Evolutionary conservation across 1,284 basidiomycete species (phyloP).

Genomic region (Leccinum fuscescens): DNA sequence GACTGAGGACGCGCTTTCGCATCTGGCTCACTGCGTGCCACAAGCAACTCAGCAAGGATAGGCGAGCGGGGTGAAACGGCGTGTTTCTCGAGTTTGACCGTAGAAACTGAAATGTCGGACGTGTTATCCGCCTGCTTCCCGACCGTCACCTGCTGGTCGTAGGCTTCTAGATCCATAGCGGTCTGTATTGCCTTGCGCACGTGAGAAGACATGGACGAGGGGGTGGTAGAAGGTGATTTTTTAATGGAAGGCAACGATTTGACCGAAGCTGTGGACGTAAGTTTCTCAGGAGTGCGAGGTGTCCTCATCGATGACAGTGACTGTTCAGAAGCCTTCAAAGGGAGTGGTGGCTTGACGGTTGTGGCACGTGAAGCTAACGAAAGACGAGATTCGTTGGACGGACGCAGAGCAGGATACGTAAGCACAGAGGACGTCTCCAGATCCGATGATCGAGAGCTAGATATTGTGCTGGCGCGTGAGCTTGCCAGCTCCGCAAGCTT

Average conservation of each 20-base stretch:
- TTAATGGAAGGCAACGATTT: conserved; percentile 23
- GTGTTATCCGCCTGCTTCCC: conserved; percentile 11
- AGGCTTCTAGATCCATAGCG: conserved; percentile 46
- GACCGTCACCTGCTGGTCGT: conserved; percentile 18
- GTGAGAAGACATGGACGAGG: conserved; percentile 53
- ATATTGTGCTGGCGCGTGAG: conserved; percentile 49
- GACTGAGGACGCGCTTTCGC: conserved; percentile 47
- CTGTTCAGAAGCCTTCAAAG: conserved; percentile 22
- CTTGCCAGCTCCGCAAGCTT: conserved; percentile 64
- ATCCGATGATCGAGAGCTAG: conserved; percentile 41
- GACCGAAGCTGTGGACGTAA: conserved; percentile 17
- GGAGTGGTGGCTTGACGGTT: conserved; percentile 9
- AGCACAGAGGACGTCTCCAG: conserved; percentile 53
- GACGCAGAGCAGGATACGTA: conserved; percentile 66
- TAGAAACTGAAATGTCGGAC: conserved; percentile 27
- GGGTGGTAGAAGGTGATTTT: conserved; percentile 29
- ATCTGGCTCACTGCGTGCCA: conserved; percentile 16
- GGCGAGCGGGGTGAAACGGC: conserved; percentile 2
- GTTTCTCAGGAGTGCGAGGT: conserved; percentile 18
- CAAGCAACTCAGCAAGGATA: conserved; percentile 9
- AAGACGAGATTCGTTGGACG: conserved; percentile 53
- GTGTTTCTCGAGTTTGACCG: conserved; percentile 16
- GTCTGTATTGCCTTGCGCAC: conserved; percentile 61
- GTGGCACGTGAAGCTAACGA: conserved; percentile 34
- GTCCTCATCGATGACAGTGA: conserved; percentile 9